Percentiles rank a stretch among this genome's conserved stretches.
phyloP scores from a whole-genome alignment of 345 rosid species.

The Euphorbia peplus region DNA sequence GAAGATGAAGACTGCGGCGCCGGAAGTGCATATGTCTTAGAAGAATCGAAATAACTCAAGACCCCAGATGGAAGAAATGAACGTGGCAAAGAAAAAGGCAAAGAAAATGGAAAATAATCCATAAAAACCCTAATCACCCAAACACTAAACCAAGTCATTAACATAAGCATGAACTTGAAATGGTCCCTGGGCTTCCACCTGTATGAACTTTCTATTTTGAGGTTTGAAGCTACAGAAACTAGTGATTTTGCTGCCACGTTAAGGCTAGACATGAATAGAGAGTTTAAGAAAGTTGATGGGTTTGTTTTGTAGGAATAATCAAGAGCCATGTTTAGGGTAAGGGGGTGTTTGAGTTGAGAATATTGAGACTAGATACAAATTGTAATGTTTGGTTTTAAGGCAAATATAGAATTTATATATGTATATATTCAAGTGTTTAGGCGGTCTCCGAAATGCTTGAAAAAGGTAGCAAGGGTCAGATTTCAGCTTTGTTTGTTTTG shows the following conservation, averaged over 20 bases:
- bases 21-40: neutral
- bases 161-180: constrained; percentile 63
- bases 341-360: too few relatives aligned
- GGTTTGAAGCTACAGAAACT: constrained; percentile 51
- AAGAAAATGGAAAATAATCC: constrained; percentile 49
- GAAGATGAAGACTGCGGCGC: constrained; percentile 19
- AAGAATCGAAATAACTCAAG: too few relatives aligned
- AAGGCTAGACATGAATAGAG: constrained; percentile 60
- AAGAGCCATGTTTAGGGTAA: neutral
- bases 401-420: too few relatives aligned
- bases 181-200: constrained; percentile 65
- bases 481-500: too few relatives aligned
- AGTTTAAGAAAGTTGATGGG: constrained; percentile 46
- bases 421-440: too few relatives aligned
- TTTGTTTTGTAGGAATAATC: constrained; percentile 26
- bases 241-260: constrained; percentile 59
- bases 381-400: too few relatives aligned
- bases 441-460: too few relatives aligned
- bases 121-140: constrained; percentile 59
- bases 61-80: constrained; percentile 9
- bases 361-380: too few relatives aligned
- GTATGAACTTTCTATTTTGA: constrained; percentile 30
- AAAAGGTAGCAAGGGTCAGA: too few relatives aligned
- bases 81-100: constrained; percentile 6
- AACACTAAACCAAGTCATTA: constrained; percentile 57